Percentiles rank a stretch among this genome's conserved stretches.
These are phyloP conservation scores for Rusavskia elegans DNA, from an alignment of 495 filamentous ascomycete species.

Conservation along the genomic window DNA sequence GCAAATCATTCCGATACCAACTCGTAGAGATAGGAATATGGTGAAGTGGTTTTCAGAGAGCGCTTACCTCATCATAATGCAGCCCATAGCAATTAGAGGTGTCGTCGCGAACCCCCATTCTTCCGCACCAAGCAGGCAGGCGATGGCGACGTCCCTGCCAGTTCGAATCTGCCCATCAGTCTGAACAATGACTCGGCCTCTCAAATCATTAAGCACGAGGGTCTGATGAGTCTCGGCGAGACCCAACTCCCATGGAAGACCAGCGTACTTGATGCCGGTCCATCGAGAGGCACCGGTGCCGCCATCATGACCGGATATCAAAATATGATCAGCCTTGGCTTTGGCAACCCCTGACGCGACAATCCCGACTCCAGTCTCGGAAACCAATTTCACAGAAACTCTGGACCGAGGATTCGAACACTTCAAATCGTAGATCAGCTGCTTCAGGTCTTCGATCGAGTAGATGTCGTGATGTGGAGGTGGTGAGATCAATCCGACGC, in stretches of 20 bases:
- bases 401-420: constrained; percentile 90
- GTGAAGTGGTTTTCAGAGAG: background rate
- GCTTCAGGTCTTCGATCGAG: constrained; percentile 97
- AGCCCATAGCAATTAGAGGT: constrained; percentile 93
- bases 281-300: constrained; percentile 95
- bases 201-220: constrained; percentile 92
- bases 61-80: constrained; percentile 69
- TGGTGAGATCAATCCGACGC: constrained; percentile 96
- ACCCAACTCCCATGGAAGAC: constrained; percentile 95
- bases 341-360: constrained; percentile 98
- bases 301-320: constrained; percentile 97
- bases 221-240: constrained; percentile 98
- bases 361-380: constrained; percentile 95
- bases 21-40: too few relatives aligned
- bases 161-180: constrained; percentile 95
- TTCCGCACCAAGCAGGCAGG: constrained; percentile 90
- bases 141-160: constrained; percentile 89
- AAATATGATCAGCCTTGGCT: constrained; percentile 93
- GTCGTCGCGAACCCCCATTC: constrained; percentile 98
- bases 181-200: constrained; percentile 93
- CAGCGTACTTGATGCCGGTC: constrained; percentile 99
- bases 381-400: constrained; percentile 97
- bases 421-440: constrained; percentile 97
- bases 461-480: constrained; percentile 99
- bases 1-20: too few relatives aligned